These are phyloP conservation scores for Trametes polyzona DNA, from an alignment of 1,284 basidiomycete species.

Conservation along the genomic window DNA sequence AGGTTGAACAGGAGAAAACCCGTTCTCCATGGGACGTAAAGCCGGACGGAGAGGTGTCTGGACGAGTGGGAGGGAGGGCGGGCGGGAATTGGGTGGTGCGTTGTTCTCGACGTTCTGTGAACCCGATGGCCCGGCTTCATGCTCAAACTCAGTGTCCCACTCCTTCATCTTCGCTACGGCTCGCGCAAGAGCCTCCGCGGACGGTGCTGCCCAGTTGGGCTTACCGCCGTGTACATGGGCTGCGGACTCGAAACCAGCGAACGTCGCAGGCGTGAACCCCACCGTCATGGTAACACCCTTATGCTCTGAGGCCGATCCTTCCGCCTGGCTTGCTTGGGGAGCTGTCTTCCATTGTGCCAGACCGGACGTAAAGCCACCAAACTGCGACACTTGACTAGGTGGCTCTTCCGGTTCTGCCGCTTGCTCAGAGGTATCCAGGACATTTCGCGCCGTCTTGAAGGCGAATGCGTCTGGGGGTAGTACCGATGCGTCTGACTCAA, in stretches of 20 bases:
- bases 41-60: slow-evolving; percentile 41
- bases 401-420: slow-evolving; percentile 1
- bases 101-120: slow-evolving; percentile 13
- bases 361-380: slow-evolving; percentile 22
- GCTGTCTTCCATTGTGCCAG: slow-evolving; percentile 5
- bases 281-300: not conserved
- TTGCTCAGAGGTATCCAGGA: slow-evolving; percentile 3
- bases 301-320: not conserved
- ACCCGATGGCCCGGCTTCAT: slow-evolving; percentile 14
- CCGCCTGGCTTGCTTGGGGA: not conserved
- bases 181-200: slow-evolving; percentile 58
- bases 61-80: slow-evolving; percentile 4
- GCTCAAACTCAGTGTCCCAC: slow-evolving; percentile 55
- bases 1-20: slow-evolving; percentile 23
- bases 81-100: slow-evolving; percentile 1
- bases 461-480: slow-evolving; percentile 23
- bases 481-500: slow-evolving; percentile 45
- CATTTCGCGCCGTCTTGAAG: slow-evolving; percentile 32
- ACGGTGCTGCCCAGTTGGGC: slow-evolving; percentile 48
- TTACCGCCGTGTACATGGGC: slow-evolving; percentile 12
- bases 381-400: slow-evolving; percentile 10
- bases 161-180: slow-evolving; percentile 57
- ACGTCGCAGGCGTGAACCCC: slow-evolving; percentile 5
- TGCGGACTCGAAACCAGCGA: slow-evolving; percentile 18
- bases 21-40: slow-evolving; percentile 48